A percentile compares a stretch with the other conserved stretches of the same genome.
These are phyloP conservation scores for Capronia coronata DNA, from an alignment of 2,329 filamentous ascomycete genomes.

Conservation along the genomic window DNA sequence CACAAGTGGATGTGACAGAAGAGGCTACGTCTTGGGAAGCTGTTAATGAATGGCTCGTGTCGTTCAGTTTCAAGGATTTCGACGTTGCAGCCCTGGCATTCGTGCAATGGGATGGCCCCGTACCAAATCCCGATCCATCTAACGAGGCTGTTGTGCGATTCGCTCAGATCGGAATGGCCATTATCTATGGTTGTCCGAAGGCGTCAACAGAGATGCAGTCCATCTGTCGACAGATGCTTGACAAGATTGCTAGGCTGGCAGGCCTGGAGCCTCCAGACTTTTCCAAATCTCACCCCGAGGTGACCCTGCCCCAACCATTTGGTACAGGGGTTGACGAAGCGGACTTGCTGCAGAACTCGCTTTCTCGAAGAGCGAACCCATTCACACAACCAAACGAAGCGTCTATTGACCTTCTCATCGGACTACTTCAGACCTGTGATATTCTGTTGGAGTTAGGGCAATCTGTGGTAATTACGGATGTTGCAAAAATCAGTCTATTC, in stretches of 20 bases:
- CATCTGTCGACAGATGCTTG: constrained; percentile 8
- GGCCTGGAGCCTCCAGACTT: constrained; percentile 33
- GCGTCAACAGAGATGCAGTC: constrained; percentile 33
- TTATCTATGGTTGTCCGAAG: constrained; percentile 50
- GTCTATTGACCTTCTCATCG: constrained; percentile 38
- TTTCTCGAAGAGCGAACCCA: constrained; percentile 37
- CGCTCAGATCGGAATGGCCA: constrained; percentile 54
- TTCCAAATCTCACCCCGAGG: constrained; percentile 10
- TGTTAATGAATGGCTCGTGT: constrained; percentile 55
- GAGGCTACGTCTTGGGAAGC: constrained; percentile 48
- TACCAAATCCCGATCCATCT: constrained; percentile 40
- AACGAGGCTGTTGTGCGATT: constrained; percentile 42
- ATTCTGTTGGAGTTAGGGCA: constrained; percentile 38
- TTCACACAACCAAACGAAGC: constrained; percentile 37
- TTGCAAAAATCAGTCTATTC: constrained; percentile 48
- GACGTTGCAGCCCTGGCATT: constrained; percentile 46
- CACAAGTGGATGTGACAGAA: constrained; percentile 24
- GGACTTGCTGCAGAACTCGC: constrained; percentile 38
- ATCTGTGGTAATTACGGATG: constrained; percentile 33
- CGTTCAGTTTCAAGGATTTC: constrained; percentile 47
- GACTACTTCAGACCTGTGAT: constrained; percentile 37
- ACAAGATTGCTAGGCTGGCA: constrained; percentile 40
- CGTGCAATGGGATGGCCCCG: constrained; percentile 54
- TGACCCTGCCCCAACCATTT: constrained; percentile 28
- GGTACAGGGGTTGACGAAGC: constrained; percentile 34